Percentiles rank a stretch among this genome's conserved stretches.
These are phyloP conservation scores for Chloranthus sessilifolius DNA, from an alignment of 164 flowering plant species.

Conservation along the genomic window DNA sequence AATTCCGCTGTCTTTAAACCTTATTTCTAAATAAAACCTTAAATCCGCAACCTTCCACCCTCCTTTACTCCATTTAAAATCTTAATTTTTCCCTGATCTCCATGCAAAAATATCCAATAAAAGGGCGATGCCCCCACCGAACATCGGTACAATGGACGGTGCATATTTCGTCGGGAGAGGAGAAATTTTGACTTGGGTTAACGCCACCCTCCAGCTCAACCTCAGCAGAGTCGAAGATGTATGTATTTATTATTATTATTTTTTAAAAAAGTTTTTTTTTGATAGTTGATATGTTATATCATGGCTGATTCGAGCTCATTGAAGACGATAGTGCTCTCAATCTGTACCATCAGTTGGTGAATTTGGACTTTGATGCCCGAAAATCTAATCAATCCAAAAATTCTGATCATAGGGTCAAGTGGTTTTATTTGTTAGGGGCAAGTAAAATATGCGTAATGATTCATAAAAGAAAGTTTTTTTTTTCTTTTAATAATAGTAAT, in stretches of 20 bases:
- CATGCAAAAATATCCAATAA: background rate
- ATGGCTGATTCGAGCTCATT: no score
- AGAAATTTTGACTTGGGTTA: constrained; percentile 82
- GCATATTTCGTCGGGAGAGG: constrained; percentile 91
- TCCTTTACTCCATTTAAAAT: background rate
- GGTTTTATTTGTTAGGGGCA: no score
- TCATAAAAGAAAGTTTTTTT: no score
- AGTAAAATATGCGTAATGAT: no score
- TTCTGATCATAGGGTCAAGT: no score
- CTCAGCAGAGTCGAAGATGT: constrained; percentile 84
- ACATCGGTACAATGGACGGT: constrained; percentile 84
- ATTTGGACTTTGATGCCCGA: no score
- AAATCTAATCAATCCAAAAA: no score
- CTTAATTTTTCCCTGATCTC: background rate
- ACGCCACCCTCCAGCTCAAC: constrained; percentile 72
- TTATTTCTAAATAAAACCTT: background rate
- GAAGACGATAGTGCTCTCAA: no score
- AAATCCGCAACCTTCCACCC: background rate
- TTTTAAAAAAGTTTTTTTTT: no score
- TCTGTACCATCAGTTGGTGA: no score
- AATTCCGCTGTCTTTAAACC: background rate
- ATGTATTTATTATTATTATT: background rate
- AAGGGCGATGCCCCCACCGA: constrained; percentile 48
- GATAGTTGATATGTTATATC: no score
- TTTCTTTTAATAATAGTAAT: no score